Base-by-base conservation (phyloP, 129 eudicot species). In the Helichrysum umbraculigerum region DNA sequence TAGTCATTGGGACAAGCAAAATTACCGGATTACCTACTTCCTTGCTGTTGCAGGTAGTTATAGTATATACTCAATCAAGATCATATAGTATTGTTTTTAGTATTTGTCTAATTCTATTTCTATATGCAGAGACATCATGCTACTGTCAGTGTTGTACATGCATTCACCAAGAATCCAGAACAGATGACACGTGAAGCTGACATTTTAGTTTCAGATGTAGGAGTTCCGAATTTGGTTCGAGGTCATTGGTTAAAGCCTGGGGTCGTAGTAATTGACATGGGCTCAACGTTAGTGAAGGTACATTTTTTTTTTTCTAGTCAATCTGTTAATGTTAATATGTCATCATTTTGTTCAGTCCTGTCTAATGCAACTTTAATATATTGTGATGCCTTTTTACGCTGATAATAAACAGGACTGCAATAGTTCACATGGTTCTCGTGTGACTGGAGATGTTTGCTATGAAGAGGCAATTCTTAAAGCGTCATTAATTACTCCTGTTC, bases 1-100 rank as follows among this genome's bases (percentile, higher is more conserved):
- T 80, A 17, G 96, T 91, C 66, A 82, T 91, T 59, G 96, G 97
- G 51, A 85, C 84, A 81, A 83, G 96, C 74, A 85, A 83, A 77
- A 85, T 90, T 60, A 85, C 84, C 34, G 92, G 96, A 50, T 69
- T 88, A 68, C 92, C 92, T 42, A 73, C 81, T 37, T 82, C 89
- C 20, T 82, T 91, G 71, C 76, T 91, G 50, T 85, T 91, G 79
- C 94, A 91, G 91, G 96, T 86, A 83, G 17, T 34, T 15, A 6
- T 58, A 11, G 73, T 37, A 34, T 39, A 52, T 20, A 34, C 29
- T 58, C 17, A 22, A 58, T 12, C 42, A 20, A 41, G 20, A 47
- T 66, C 5, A 32, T 14, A 73, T 28, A 39, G 64, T 32, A 14
- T 56, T 80, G 61, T 25, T 54, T 54, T 12, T 52, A 33, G 25